Evolutionary conservation across 139 green algal genomes (phyloP).

Genomic region (Auxenochlorella pyrenoidosa): DNA sequence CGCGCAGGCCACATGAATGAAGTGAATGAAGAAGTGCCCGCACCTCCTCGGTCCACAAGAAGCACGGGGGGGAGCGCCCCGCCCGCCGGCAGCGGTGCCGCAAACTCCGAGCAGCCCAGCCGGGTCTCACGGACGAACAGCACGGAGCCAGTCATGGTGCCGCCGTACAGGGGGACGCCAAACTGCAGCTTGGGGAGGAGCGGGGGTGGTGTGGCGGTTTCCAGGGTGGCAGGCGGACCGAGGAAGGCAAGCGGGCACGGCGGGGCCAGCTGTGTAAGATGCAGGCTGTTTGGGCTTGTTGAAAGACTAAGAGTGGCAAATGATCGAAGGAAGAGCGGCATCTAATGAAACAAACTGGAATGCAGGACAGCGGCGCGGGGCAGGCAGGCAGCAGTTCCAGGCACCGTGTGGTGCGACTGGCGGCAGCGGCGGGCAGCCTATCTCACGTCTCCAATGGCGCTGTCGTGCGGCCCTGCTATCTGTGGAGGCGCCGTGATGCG

Average conservation of each 20-base stretch:
- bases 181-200: conserved; percentile 51
- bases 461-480: conserved; percentile 55
- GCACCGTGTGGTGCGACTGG: too few species aligned
- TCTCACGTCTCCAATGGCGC: conserved; percentile 66
- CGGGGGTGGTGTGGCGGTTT: not conserved
- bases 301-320: too few species aligned
- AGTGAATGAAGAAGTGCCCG: too few species aligned
- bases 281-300: too few species aligned
- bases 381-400: too few species aligned
- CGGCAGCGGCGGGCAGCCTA: not conserved
- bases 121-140: conserved; percentile 47
- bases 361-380: too few species aligned
- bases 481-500: conserved; percentile 47
- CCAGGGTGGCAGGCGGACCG: too few species aligned
- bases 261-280: too few species aligned
- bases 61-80: conserved; percentile 36
- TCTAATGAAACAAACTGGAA: too few species aligned
- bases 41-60: conserved; percentile 59
- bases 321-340: too few species aligned
- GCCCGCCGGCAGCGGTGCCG: not conserved
- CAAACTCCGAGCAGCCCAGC: conserved; percentile 46
- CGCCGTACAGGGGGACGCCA: conserved; percentile 78
- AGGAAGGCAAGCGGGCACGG: not conserved
- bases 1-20: too few species aligned
- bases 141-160: conserved; percentile 59